Evolutionary conservation across 2,329 filamentous ascomycete genomes (phyloP).

Genomic region (Talaromyces sp.): DNA sequence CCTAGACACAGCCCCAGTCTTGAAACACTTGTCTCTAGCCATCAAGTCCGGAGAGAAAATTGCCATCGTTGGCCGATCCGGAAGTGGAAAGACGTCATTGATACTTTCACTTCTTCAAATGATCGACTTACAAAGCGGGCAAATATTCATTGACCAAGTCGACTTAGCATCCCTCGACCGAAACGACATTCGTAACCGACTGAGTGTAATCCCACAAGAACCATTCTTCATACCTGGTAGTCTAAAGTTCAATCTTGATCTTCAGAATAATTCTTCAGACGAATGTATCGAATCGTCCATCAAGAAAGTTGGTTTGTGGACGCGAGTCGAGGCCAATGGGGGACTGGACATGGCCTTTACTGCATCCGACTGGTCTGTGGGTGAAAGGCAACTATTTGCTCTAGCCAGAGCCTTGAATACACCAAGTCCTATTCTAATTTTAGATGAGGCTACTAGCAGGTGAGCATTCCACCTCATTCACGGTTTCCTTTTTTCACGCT

Average conservation of each 20-base stretch:
- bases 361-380: constrained; percentile 23
- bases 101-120: constrained; percentile 31
- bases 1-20: constrained; percentile 26
- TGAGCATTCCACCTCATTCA: constrained; percentile 12
- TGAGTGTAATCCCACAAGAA: constrained; percentile 42
- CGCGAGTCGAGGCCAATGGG: constrained; percentile 25
- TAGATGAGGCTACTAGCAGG: constrained; percentile 39
- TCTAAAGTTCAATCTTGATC: constrained; percentile 36
- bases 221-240: constrained; percentile 37
- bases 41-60: constrained; percentile 31
- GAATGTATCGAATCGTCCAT: constrained; percentile 31
- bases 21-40: constrained; percentile 33
- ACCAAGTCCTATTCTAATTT: constrained; percentile 36
- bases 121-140: constrained; percentile 28
- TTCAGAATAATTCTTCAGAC: constrained; percentile 25
- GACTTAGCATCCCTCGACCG: constrained; percentile 33
- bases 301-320: constrained; percentile 32
- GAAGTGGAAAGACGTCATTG: constrained; percentile 34
- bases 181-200: constrained; percentile 33
- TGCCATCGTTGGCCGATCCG: constrained; percentile 36
- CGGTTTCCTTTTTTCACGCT: not conserved
- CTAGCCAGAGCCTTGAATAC: constrained; percentile 49
- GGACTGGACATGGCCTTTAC: constrained; percentile 29
- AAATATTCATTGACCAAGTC: constrained; percentile 39
- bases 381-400: not conserved